Evolutionary conservation across 306 rosid genomes (phyloP), one percentile per base, ranked within the genome.

Genomic region (Trichosanthes cucumerina): DNA sequence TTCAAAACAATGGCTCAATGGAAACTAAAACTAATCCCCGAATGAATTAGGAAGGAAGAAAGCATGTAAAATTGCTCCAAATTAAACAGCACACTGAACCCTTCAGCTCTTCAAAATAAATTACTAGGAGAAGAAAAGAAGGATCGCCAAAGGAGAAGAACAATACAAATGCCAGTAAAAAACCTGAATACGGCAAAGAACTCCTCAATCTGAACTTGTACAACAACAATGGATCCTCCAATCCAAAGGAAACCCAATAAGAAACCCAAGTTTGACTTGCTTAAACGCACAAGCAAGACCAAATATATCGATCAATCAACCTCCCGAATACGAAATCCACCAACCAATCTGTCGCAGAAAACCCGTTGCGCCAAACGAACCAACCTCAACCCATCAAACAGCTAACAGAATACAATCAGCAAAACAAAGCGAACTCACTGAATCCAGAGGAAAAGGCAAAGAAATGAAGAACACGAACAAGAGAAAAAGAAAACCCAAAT

Each of bases 201-300:
- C 7, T 72, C 77, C 59, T 47, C 41, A 72, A 73, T 54, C 79
- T 19, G 50, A 76, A 10, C 66, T 76, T 38, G 23, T 19, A 76
- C 50, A 53, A 60, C 68, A 53, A 76, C 36, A 53, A 54, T 71
- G 13, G 19, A 56, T 53, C 9, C 65, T 38, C 52, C 54, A 76
- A 5, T 53, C 50, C 68, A 24, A 54, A 56, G 52, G 14, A 54
- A 76, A 0, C 12, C 36, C 58, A 28, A 18, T 3, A 75, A 10
- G 24, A 75, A 53, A 18, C 24, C 49, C 6, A 34, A 76, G 36
- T 36, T 54, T 54, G 18, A 54, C 4, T 75, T 38, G 34, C 24
- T 4, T 18, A 34, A 52, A 52, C 60, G 65, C 26, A 47, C 24
- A 28, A 31, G 18, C 46, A 75, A 52, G 34, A 11, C 46, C n/a